These are phyloP conservation scores for Juncus effusus DNA, from an alignment of 176 grass and related monocot species.

Conservation along the genomic window DNA sequence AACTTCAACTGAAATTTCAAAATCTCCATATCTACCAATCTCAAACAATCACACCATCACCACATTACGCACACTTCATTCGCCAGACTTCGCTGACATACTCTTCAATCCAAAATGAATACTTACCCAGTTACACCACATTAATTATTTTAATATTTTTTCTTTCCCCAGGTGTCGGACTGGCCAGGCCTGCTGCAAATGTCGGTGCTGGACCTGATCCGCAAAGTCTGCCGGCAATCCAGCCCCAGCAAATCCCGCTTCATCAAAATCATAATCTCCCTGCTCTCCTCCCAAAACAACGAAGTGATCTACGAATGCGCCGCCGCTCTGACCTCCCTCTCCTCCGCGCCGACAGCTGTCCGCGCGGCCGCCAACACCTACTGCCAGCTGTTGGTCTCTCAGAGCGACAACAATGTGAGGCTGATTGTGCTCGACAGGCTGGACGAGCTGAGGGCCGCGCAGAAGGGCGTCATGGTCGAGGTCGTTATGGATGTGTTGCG, in stretches of 20 bases:
- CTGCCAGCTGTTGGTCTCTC: slow-evolving; percentile 48
- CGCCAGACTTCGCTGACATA: too few species aligned
- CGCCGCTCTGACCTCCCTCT: slow-evolving; percentile 44
- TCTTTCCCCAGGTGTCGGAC: slow-evolving; percentile 6
- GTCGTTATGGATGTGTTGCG: slow-evolving; percentile 37
- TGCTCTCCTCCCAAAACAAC: slow-evolving; percentile 27
- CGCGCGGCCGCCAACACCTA: slow-evolving; percentile 57
- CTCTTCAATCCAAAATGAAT: too few species aligned
- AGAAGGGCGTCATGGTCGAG: slow-evolving; percentile 52
- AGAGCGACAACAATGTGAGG: slow-evolving; percentile 75
- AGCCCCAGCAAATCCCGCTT: slow-evolving; percentile 48
- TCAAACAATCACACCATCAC: too few species aligned
- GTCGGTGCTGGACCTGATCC: slow-evolving; percentile 52
- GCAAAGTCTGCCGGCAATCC: slow-evolving; percentile 60
- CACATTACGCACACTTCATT: too few species aligned
- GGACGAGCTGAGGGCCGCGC: slow-evolving; percentile 38
- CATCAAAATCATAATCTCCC: slow-evolving; percentile 53
- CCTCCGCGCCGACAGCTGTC: slow-evolving; percentile 55
- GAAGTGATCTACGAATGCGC: slow-evolving; percentile 56
- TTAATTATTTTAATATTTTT: too few species aligned
- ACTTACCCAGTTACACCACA: too few species aligned
- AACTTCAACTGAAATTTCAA: too few species aligned
- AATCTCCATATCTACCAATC: too few species aligned
- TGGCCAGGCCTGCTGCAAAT: slow-evolving; percentile 70
- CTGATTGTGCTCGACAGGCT: slow-evolving; percentile 57